Conservation (phyloP, 225 moss, liverwort and hornwort genomes). For the Physcomitrellopsis africana region DNA sequence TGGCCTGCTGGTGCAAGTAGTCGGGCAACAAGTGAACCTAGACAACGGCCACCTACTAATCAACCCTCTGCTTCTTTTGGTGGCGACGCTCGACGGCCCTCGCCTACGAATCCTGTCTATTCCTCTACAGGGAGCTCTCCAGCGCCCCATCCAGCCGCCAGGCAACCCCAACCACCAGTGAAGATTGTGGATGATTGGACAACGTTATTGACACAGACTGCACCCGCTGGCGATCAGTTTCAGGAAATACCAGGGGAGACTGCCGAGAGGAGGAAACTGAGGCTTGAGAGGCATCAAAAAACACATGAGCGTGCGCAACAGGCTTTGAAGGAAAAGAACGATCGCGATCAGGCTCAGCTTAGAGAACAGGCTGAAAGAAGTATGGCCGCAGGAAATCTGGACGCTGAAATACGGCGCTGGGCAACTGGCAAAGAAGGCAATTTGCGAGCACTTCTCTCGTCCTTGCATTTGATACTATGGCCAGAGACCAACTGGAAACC, state of each 20-base stretch:
- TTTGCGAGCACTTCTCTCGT: constrained; percentile 88
- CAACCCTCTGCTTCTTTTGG: constrained; percentile 39
- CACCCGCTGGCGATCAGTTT: constrained; percentile 60
- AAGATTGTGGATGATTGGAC: constrained; percentile 82
- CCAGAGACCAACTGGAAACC: constrained; percentile 96
- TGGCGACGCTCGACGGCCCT: constrained; percentile 45
- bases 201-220: constrained; percentile 64
- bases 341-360: constrained; percentile 81
- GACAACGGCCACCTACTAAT: constrained; percentile 66
- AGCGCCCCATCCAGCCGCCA: constrained; percentile 41
- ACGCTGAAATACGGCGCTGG: constrained; percentile 94
- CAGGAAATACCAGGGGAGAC: constrained; percentile 69
- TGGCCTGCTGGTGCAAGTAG: constrained; percentile 52
- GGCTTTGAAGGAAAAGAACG: constrained; percentile 88
- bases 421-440: constrained; percentile 95
- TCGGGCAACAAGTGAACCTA: constrained; percentile 69
- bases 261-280: constrained; percentile 52
- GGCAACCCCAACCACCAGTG: constrained; percentile 45
- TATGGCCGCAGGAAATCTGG: constrained; percentile 70
- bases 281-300: constrained; percentile 71
- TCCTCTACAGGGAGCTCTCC: constrained; percentile 55
- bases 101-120: constrained; percentile 54
- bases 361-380: constrained; percentile 95
- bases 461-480: constrained; percentile 89
- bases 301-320: constrained; percentile 81